Evolutionary conservation across 1,284 basidiomycete species (phyloP).

Genomic region (Fomitiporia mediterranea): DNA sequence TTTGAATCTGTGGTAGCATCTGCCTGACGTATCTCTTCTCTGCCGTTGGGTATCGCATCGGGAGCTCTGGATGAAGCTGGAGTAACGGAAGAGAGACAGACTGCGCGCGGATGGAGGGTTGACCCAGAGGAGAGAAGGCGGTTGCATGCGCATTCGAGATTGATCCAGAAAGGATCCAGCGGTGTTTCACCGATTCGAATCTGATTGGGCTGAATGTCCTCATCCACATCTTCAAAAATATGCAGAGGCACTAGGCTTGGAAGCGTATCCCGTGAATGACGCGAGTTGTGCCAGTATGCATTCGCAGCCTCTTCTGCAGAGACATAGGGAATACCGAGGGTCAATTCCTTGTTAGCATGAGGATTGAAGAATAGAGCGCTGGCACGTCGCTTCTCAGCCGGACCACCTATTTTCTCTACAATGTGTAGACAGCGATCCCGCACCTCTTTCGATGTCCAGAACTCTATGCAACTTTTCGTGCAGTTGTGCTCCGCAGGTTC

Average conservation of each 20-base stretch:
- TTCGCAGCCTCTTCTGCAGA: conserved; percentile 1
- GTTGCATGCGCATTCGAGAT: conserved; percentile 7
- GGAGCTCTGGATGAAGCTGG: not conserved
- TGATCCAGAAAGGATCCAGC: conserved; percentile 11
- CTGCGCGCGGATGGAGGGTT: conserved; percentile 10
- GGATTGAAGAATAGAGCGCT: conserved; percentile 46
- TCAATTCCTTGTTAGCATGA: not conserved
- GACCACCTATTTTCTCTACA: conserved; percentile 67
- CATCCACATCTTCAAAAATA: conserved; percentile 27
- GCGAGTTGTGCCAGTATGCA: conserved; percentile 59
- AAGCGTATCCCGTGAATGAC: conserved; percentile 47
- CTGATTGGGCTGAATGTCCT: not conserved
- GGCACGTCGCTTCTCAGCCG: conserved; percentile 53
- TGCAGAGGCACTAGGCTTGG: conserved; percentile 53
- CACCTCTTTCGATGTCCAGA: conserved; percentile 78
- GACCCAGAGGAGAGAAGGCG: conserved; percentile 6
- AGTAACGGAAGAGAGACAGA: not conserved
- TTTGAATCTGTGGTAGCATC: not conserved
- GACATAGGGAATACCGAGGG: not conserved
- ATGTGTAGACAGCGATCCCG: conserved; percentile 64
- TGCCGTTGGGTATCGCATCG: not conserved
- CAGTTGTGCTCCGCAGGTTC: conserved; percentile 18
- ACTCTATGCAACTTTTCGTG: too few species aligned
- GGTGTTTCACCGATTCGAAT: conserved; percentile 11
- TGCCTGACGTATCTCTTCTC: conserved; percentile 14